Evolutionary conservation across 2,329 filamentous ascomycete genomes (phyloP).

Genomic region (Ceratocystiopsis brevicomis): DNA sequence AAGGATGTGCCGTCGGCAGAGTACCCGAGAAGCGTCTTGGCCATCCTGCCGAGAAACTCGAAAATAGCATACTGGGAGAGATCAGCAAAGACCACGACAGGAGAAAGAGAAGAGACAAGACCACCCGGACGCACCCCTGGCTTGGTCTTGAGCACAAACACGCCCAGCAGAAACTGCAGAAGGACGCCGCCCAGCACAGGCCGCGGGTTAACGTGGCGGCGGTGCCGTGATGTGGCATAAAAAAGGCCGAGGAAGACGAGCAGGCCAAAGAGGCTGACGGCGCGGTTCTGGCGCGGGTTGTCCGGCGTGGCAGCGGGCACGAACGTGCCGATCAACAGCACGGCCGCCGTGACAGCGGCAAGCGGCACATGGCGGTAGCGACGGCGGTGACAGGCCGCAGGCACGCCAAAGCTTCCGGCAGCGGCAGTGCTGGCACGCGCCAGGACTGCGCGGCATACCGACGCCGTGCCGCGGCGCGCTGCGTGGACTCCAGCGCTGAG

Average conservation of each 20-base stretch:
- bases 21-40: constrained; percentile 56
- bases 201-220: constrained; percentile 47
- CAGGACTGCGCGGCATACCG: neutral
- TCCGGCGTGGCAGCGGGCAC: constrained; percentile 12
- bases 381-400: neutral
- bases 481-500: neutral
- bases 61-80: constrained; percentile 52
- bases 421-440: neutral
- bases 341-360: constrained; percentile 42
- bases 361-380: neutral
- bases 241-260: constrained; percentile 22
- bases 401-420: neutral
- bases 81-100: neutral
- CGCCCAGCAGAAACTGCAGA: constrained; percentile 67
- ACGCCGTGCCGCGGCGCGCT: neutral
- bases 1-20: constrained; percentile 56
- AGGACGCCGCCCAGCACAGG: constrained; percentile 81
- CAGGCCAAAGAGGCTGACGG: constrained; percentile 7
- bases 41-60: constrained; percentile 63
- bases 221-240: constrained; percentile 52
- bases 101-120: neutral
- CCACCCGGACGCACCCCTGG: constrained; percentile 35
- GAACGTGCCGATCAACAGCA: constrained; percentile 49
- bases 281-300: constrained; percentile 18
- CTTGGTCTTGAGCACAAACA: constrained; percentile 68